These are phyloP conservation scores for Protea cynaroides DNA, from an alignment of 164 flowering plant genomes.

Conservation along the genomic window DNA sequence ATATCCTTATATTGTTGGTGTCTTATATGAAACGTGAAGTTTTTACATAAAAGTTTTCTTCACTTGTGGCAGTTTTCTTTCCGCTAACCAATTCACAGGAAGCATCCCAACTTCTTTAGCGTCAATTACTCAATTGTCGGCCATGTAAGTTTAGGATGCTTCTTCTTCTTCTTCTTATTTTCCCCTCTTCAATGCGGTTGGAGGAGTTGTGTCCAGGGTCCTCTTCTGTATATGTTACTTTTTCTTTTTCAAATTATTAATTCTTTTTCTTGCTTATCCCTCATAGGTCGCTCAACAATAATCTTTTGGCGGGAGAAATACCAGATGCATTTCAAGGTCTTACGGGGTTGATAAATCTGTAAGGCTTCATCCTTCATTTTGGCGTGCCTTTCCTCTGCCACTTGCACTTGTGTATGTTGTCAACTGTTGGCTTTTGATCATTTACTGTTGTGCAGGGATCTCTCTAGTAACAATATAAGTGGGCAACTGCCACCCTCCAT, in stretches of 20 bases:
- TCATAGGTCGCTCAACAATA: constrained; percentile 68
- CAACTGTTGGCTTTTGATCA: not conserved
- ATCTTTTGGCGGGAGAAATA: constrained; percentile 59
- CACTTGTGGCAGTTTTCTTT: constrained; percentile 69
- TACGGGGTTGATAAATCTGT: constrained; percentile 60
- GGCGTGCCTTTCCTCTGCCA: not conserved
- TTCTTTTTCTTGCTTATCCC: constrained; percentile 6
- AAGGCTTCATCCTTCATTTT: constrained; percentile 17
- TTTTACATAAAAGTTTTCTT: constrained; percentile 1
- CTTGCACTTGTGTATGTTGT: not conserved
- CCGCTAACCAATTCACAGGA: constrained; percentile 79
- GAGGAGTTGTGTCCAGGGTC: not conserved
- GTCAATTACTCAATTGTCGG: constrained; percentile 45
- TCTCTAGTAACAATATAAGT: constrained; percentile 69
- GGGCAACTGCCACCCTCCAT: constrained; percentile 70
- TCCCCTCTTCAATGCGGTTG: not conserved
- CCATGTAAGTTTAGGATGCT: constrained; percentile 42
- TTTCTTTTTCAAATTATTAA: not conserved
- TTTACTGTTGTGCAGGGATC: constrained; percentile 45
- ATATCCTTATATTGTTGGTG: not conserved
- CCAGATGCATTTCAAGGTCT: constrained; percentile 65
- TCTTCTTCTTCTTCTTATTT: not conserved
- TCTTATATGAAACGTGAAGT: constrained; percentile 3
- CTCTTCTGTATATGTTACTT: not conserved
- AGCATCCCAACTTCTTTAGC: constrained; percentile 74